Conservation (phyloP, 2,329 filamentous ascomycete genomes). For the Penicillium sp. region DNA sequence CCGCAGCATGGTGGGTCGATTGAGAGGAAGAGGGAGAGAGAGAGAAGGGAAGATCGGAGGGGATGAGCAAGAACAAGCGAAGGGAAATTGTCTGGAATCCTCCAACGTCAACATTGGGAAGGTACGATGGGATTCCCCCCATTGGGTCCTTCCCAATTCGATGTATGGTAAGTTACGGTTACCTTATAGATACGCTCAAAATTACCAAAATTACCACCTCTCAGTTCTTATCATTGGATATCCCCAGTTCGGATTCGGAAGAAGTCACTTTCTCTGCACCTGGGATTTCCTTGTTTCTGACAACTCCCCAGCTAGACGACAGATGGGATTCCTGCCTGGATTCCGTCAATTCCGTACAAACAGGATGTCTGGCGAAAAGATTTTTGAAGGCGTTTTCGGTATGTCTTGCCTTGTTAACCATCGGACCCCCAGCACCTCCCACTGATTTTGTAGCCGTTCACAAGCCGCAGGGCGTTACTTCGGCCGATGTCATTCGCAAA, state of each 20-base stretch:
- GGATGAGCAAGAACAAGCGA: conserved; percentile 1
- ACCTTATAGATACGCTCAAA: conserved; percentile 17
- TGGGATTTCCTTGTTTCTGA: neutral
- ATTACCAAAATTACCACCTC: neutral
- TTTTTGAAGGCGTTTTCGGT: conserved; percentile 68
- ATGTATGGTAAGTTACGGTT: conserved; percentile 23
- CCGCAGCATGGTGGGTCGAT: conserved; percentile 37
- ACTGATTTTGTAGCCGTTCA: conserved; percentile 71
- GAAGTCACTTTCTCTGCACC: neutral
- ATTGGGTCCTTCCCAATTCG: conserved; percentile 1
- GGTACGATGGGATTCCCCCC: too few species aligned
- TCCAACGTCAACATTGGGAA: conserved; percentile 15
- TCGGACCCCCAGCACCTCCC: neutral
- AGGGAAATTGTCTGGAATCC: conserved; percentile 17
- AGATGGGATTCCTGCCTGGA: conserved; percentile 36
- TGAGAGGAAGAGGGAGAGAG: neutral
- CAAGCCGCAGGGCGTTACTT: conserved; percentile 85
- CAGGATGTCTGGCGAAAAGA: conserved; percentile 50
- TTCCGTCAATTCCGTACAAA: conserved; percentile 37
- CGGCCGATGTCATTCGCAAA: conserved; percentile 87
- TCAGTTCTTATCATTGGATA: too few species aligned
- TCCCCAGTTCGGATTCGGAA: neutral
- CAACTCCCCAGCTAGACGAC: conserved; percentile 1
- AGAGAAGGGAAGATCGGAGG: neutral
- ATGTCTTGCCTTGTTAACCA: conserved; percentile 25